These are phyloP conservation scores for Scolecobasidium constrictum DNA, from an alignment of 2,329 filamentous ascomycete species.

Conservation along the genomic window DNA sequence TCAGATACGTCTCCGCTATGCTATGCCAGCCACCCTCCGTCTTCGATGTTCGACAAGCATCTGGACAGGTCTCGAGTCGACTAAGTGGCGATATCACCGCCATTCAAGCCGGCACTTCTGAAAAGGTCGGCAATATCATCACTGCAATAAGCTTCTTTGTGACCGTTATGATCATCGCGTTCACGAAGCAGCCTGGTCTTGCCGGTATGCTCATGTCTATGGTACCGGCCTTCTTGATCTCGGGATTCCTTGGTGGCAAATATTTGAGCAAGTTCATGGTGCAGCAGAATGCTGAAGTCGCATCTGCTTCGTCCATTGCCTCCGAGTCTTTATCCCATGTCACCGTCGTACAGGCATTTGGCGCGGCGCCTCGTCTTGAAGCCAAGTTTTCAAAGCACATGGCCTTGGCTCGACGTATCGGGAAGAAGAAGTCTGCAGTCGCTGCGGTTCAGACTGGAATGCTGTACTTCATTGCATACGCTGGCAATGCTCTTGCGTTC, in stretches of 20 bases:
- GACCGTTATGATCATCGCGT: constrained; percentile 56
- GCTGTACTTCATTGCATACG: constrained; percentile 57
- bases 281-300: constrained; percentile 41
- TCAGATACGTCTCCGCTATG: constrained; percentile 47
- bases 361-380: constrained; percentile 49
- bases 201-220: constrained; percentile 54
- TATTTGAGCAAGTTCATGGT: constrained; percentile 43
- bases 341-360: constrained; percentile 52
- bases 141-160: constrained; percentile 54
- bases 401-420: constrained; percentile 37
- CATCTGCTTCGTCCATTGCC: constrained; percentile 50
- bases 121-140: constrained; percentile 58
- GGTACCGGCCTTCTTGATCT: constrained; percentile 51
- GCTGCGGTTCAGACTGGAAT: constrained; percentile 48
- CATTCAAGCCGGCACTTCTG: constrained; percentile 56
- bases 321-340: constrained; percentile 52
- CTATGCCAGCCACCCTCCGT: constrained; percentile 52
- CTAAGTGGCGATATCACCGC: constrained; percentile 56
- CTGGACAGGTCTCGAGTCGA: constrained; percentile 20
- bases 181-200: constrained; percentile 51
- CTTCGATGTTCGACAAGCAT: constrained; percentile 43
- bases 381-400: constrained; percentile 46
- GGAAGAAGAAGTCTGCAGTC: constrained; percentile 46
- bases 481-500: constrained; percentile 55
- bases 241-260: constrained; percentile 44